phyloP scores from a whole-genome alignment of 139 green algal species.

The Ulvella scutata region DNA sequence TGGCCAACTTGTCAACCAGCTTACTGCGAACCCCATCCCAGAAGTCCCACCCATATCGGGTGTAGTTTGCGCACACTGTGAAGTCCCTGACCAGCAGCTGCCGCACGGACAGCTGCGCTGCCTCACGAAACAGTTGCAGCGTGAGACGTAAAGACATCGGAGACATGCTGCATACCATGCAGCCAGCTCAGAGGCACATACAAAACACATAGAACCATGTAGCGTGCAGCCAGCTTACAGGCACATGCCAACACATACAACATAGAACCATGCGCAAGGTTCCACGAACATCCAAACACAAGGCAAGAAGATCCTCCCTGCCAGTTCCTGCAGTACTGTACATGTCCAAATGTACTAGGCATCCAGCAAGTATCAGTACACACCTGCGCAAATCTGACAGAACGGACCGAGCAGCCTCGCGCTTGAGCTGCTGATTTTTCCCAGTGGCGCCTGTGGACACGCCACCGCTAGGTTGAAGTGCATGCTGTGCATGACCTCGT shows the following conservation, averaged over 20 bases:
- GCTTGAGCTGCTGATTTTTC: too few relatives aligned
- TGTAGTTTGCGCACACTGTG: constrained; percentile 27
- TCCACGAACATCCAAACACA: neutral
- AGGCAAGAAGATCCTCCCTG: neutral
- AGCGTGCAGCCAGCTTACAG: neutral
- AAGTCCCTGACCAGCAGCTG: constrained; percentile 47
- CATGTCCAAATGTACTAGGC: too few relatives aligned
- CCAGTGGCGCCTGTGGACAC: too few relatives aligned
- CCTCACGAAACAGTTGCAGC: constrained; percentile 18
- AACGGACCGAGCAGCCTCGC: too few relatives aligned
- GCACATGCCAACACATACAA: neutral
- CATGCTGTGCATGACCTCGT: too few relatives aligned
- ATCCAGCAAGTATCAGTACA: too few relatives aligned
- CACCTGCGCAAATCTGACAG: too few relatives aligned
- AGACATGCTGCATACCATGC: constrained; percentile 19
- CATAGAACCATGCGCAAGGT: neutral
- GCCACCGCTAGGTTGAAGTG: too few relatives aligned
- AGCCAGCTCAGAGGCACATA: neutral
- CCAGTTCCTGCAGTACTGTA: too few relatives aligned
- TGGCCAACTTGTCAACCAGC: constrained; percentile 54
- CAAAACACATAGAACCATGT: neutral
- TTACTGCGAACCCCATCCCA: constrained; percentile 46
- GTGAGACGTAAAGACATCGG: constrained; percentile 29
- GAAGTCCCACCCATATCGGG: constrained; percentile 29
- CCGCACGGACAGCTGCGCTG: constrained; percentile 1